Base-by-base conservation (phyloP, 108 stramenopile genomes). In the Schizochytrium sp. region DNA sequence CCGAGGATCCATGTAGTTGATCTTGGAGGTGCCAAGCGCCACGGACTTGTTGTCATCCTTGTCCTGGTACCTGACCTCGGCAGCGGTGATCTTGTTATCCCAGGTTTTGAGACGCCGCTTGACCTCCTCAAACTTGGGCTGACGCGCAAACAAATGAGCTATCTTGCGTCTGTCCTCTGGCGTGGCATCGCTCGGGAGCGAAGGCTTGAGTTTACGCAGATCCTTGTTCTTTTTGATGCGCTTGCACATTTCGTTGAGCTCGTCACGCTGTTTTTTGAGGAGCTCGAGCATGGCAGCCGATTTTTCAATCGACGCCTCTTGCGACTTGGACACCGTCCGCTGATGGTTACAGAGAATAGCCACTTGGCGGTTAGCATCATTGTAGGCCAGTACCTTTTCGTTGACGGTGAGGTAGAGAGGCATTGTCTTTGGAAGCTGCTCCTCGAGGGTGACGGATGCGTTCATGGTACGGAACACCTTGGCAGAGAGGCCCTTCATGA, bases 391-490 rank as follows among this genome's bases (percentile, higher is more conserved):
- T 21, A 98, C 97, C 94, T 98, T 99, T 87, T 98, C 97, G 0
- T 92, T 93, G 47, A 90, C 91, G 25, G 93, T 60, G 34, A 91
- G 87, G 72, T 97, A 97, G 6, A 95, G 94, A 0, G 23, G 10
- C 58, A 87, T 57, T 57, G 23, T 44, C 72, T 96, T 95, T 8
- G 95, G 92, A 44, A 99, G 91, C 93, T 99, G 97, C 88, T 96
- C 94, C 89, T 99, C 97, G 59, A 99, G 92, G 16, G 99, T 99
- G 58, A 96, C 95, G 44, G 97, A 97, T 5, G 99, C 99, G 92
- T 99, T 99, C 96, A 98, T 99, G 57, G 99, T 99, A 97, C 99
- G 98, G 92, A 99, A 99, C 1, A 99, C 99, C 90, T 99, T 99
- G 87, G 99, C 99, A n/a, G 97, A 95, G 10, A 99, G 93, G 3